Conservation (phyloP, 1,284 basidiomycete genomes). For the Lentinus polychrous region DNA sequence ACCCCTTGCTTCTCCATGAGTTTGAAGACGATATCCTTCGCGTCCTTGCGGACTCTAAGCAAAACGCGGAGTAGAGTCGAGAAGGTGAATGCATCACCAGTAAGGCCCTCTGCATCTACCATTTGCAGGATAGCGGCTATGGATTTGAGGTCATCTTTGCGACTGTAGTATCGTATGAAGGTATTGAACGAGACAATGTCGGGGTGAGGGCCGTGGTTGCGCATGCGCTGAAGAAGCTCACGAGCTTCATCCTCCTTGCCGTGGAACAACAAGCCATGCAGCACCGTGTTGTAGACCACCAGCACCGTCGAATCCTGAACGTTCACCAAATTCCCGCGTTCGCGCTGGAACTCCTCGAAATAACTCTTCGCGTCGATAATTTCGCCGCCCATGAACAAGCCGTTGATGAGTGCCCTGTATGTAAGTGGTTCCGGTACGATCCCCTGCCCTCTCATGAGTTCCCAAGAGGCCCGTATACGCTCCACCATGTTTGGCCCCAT, state of each 20-base stretch:
- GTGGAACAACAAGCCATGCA: conserved; percentile 51
- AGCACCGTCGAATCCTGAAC: conserved; percentile 17
- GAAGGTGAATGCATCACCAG: conserved; percentile 75
- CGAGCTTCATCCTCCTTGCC: conserved; percentile 37
- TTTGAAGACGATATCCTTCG: conserved; percentile 51
- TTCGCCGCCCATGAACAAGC: conserved; percentile 41
- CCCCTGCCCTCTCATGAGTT: conserved; percentile 45
- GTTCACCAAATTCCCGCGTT: conserved; percentile 1
- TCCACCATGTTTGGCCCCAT: conserved; percentile 31
- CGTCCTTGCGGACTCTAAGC: conserved; percentile 58
- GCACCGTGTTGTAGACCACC: conserved; percentile 55
- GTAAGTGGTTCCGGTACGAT: conserved; percentile 47
- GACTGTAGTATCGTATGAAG: conserved; percentile 59
- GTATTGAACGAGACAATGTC: conserved; percentile 78
- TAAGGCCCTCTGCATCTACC: conserved; percentile 45
- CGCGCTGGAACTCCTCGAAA: conserved; percentile 25
- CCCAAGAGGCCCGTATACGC: conserved; percentile 50
- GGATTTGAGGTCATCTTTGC: conserved; percentile 50
- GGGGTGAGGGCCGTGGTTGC: conserved; percentile 45
- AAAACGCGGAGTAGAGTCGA: conserved; percentile 74
- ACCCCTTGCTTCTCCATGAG: conserved; percentile 74
- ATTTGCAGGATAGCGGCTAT: conserved; percentile 50
- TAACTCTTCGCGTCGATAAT: conserved; percentile 41
- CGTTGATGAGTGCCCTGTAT: conserved; percentile 56
- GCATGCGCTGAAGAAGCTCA: conserved; percentile 42